Conservation (phyloP, 2,329 filamentous ascomycete genomes). For the Fusarium sp. region DNA sequence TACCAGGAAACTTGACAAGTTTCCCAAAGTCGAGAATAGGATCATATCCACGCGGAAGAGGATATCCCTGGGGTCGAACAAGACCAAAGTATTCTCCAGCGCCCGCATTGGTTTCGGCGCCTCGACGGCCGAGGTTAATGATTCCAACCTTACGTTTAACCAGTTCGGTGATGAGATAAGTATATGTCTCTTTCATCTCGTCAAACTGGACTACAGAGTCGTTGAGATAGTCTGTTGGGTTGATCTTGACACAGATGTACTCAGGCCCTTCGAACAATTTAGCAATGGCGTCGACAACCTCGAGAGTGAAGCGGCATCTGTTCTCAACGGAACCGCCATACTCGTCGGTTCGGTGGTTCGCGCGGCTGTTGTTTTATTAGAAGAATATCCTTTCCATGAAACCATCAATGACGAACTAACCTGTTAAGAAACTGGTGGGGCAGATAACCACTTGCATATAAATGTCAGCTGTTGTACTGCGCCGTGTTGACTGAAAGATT, state of each 20-base stretch:
- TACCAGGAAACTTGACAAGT: slow-evolving; percentile 10
- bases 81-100: not conserved
- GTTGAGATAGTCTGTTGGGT: slow-evolving; percentile 12
- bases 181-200: slow-evolving; percentile 5
- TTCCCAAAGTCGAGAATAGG: slow-evolving; percentile 14
- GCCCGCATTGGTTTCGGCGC: not conserved
- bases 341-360: not conserved
- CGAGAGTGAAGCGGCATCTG: slow-evolving; percentile 13
- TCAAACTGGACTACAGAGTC: slow-evolving; percentile 9
- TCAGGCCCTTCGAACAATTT: not conserved
- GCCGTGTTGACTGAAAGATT: not conserved
- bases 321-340: slow-evolving; percentile 15
- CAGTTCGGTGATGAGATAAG: slow-evolving; percentile 1
- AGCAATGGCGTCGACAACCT: slow-evolving; percentile 6
- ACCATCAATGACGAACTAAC: not conserved
- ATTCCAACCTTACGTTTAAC: slow-evolving; percentile 1
- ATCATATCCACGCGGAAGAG: slow-evolving; percentile 1
- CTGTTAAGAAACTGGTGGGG: slow-evolving; percentile 12
- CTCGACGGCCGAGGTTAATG: slow-evolving; percentile 14
- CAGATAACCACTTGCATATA: not conserved
- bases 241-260: slow-evolving; percentile 11
- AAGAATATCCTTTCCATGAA: too few relatives aligned
- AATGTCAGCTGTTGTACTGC: not conserved
- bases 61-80: not conserved
- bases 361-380: not conserved